A percentile compares a stretch with the other conserved stretches of the same genome.
phyloP scores from a whole-genome alignment of 2,329 filamentous ascomycete species.

The Pseudocercospora pini-densiflorae region DNA sequence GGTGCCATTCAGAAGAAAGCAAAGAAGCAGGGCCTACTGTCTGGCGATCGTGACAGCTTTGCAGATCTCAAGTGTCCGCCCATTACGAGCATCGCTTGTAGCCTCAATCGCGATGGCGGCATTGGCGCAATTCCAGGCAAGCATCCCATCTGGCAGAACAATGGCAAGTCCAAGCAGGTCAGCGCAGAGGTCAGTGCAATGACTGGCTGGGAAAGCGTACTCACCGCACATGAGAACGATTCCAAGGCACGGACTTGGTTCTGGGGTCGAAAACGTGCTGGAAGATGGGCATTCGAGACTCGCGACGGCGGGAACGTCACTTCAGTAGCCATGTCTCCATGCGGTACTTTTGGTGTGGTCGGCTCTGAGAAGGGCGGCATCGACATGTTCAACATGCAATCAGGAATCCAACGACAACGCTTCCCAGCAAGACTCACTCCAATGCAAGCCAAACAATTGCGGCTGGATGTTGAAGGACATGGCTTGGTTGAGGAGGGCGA shows the following conservation, averaged over 20 bases:
- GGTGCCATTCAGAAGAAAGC: slow-evolving; percentile 86
- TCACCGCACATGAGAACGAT: slow-evolving; percentile 89
- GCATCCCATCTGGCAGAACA: slow-evolving; percentile 82
- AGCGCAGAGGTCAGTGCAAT: slow-evolving; percentile 74
- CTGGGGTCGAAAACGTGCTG: slow-evolving; percentile 92
- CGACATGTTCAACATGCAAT: slow-evolving; percentile 97
- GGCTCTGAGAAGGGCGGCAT: slow-evolving; percentile 83
- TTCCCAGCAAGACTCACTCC: slow-evolving; percentile 82
- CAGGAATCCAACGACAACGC: slow-evolving; percentile 82
- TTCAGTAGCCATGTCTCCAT: slow-evolving; percentile 86
- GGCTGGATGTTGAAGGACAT: slow-evolving; percentile 56
- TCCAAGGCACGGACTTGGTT: slow-evolving; percentile 93
- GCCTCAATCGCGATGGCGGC: slow-evolving; percentile 90
- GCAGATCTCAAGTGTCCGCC: slow-evolving; percentile 84
- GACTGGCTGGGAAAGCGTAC: slow-evolving; percentile 96
- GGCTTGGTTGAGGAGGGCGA: slow-evolving; percentile 45
- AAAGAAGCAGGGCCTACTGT: slow-evolving; percentile 79
- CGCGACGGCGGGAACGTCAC: slow-evolving; percentile 79
- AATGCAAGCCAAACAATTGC: slow-evolving; percentile 76
- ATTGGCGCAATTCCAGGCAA: slow-evolving; percentile 83
- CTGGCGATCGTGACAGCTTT: slow-evolving; percentile 39
- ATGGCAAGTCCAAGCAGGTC: slow-evolving; percentile 59
- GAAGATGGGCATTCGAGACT: slow-evolving; percentile 89
- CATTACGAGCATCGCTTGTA: slow-evolving; percentile 89
- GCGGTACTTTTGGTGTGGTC: slow-evolving; percentile 90